Conservation (phyloP, 2,329 filamentous ascomycete species). For the Cladosporium sp. region DNA sequence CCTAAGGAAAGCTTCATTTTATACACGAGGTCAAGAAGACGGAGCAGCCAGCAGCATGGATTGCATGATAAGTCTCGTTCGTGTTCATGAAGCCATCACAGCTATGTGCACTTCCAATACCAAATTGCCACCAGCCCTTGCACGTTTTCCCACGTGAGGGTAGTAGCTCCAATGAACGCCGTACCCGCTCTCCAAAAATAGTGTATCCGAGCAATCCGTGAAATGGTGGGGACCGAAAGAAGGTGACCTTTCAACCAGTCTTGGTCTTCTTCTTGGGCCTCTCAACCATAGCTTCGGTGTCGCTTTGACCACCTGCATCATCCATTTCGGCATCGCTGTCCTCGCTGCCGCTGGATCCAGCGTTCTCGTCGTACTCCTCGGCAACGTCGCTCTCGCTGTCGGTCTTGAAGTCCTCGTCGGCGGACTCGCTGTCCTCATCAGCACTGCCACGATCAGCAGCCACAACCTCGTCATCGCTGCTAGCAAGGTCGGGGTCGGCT, state of each 20-base stretch:
- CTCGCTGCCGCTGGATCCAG: slow-evolving; percentile 74
- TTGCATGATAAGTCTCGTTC: neutral
- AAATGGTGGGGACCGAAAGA: neutral
- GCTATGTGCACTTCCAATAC: neutral
- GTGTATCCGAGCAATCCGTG: neutral
- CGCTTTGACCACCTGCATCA: slow-evolving; percentile 52
- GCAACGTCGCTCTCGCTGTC: slow-evolving; percentile 94
- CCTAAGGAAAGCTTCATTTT: too few relatives aligned
- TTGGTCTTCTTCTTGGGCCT: slow-evolving; percentile 67
- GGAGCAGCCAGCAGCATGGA: neutral
- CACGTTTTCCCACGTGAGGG: slow-evolving; percentile 1
- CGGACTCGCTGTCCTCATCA: slow-evolving; percentile 92
- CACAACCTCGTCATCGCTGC: slow-evolving; percentile 75
- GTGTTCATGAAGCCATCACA: neutral
- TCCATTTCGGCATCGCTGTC: slow-evolving; percentile 65
- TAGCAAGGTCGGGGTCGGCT: slow-evolving; percentile 73
- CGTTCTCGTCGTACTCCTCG: slow-evolving; percentile 90
- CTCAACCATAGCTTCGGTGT: slow-evolving; percentile 55
- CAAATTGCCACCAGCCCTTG: neutral
- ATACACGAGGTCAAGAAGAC: neutral
- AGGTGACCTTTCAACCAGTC: slow-evolving; percentile 32
- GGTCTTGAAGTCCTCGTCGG: slow-evolving; percentile 93
- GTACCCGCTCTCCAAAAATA: slow-evolving; percentile 7
- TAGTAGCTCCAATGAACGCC: slow-evolving; percentile 1
- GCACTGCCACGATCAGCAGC: slow-evolving; percentile 81